These are phyloP conservation scores for Aspergillus fischeri DNA, from an alignment of 2,329 filamentous ascomycete genomes.

Conservation along the genomic window DNA sequence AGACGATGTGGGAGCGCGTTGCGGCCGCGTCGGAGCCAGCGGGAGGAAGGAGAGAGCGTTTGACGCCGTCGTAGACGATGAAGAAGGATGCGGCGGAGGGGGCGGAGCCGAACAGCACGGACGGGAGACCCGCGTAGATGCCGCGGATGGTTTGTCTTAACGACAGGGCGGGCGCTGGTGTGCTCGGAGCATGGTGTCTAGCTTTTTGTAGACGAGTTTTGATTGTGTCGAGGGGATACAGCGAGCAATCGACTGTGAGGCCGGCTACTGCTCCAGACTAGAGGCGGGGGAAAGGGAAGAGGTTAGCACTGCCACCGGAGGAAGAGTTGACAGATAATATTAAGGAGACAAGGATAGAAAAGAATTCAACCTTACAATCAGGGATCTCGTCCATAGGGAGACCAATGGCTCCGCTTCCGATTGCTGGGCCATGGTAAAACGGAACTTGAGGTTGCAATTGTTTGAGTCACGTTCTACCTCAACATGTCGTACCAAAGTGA, in stretches of 20 bases:
- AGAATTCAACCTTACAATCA: constrained; percentile 28
- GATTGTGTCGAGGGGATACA: constrained; percentile 96
- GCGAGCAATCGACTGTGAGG: constrained; percentile 91
- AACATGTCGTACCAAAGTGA: background rate
- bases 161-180: constrained; percentile 58
- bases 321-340: background rate
- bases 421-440: constrained; percentile 24
- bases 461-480: background rate
- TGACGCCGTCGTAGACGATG: constrained; percentile 81
- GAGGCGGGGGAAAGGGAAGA: background rate
- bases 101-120: constrained; percentile 82
- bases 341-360: background rate
- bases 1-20: constrained; percentile 30
- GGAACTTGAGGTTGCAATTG: background rate
- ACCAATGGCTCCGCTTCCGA: constrained; percentile 32
- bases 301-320: constrained; percentile 4
- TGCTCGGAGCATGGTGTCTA: constrained; percentile 60
- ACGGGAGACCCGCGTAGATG: constrained; percentile 89
- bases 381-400: constrained; percentile 42
- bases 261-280: constrained; percentile 86
- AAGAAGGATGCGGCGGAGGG: constrained; percentile 97
- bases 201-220: constrained; percentile 85
- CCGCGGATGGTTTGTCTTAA: constrained; percentile 82
- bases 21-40: constrained; percentile 21
- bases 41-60: constrained; percentile 47